Conservation (phyloP, 495 filamentous ascomycete species). For the Aspergillus avenaceus region DNA sequence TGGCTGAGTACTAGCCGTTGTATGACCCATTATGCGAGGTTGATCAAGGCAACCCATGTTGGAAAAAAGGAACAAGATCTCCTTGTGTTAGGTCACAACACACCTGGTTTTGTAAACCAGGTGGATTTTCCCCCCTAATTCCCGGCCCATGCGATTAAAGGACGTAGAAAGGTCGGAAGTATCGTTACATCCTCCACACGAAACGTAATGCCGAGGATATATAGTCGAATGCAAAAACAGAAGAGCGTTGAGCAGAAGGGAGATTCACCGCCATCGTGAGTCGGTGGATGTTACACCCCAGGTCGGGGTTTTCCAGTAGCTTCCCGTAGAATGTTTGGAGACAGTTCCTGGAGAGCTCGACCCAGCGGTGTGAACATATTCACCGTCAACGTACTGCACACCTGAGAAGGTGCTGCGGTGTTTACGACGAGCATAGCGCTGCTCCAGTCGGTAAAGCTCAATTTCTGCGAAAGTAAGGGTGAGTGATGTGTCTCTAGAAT, state of each 20-base stretch:
- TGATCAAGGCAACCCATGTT: background rate
- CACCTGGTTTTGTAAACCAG: no score
- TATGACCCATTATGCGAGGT: background rate
- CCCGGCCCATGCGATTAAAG: slow-evolving; percentile 2
- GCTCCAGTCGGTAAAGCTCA: slow-evolving; percentile 88
- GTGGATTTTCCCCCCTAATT: slow-evolving; percentile 9
- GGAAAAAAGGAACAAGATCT: background rate
- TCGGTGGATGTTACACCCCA: slow-evolving; percentile 25
- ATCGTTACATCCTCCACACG: slow-evolving; percentile 18
- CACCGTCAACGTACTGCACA: slow-evolving; percentile 86
- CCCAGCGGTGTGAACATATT: slow-evolving; percentile 67
- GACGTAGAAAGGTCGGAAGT: slow-evolving; percentile 4
- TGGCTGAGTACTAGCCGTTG: background rate
- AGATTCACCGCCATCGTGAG: slow-evolving; percentile 26
- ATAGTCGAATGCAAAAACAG: slow-evolving; percentile 6
- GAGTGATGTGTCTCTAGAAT: slow-evolving; percentile 1
- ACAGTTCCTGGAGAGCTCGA: slow-evolving; percentile 36
- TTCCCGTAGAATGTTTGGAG: slow-evolving; percentile 42
- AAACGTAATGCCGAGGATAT: slow-evolving; percentile 21
- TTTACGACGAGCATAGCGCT: slow-evolving; percentile 83
- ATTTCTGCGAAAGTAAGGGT: slow-evolving; percentile 47
- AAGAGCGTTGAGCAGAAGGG: background rate
- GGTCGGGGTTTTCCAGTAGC: slow-evolving; percentile 32
- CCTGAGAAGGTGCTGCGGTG: slow-evolving; percentile 83
- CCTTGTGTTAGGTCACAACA: background rate